phyloP scores from a whole-genome alignment of 208 protist genomes.

The Spongospora subterranea region DNA sequence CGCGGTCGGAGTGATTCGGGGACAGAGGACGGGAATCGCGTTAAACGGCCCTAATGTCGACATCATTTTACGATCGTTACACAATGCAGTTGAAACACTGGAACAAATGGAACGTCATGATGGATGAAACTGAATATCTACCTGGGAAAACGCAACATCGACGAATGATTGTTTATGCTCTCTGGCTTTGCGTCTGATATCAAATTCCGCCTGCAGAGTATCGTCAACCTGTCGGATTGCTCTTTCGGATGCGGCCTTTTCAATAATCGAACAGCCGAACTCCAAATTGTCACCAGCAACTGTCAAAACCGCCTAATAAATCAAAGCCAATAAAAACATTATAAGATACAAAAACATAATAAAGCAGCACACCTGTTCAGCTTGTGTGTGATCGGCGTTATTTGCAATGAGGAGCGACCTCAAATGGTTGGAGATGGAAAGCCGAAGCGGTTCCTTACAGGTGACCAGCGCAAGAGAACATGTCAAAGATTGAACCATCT shows the following conservation, averaged over 20 bases:
- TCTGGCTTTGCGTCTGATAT: conserved; percentile 59
- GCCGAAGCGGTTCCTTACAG: conserved; percentile 85
- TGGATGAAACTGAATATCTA: not conserved
- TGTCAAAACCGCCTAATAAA: conserved; percentile 61
- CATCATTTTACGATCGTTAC: not conserved
- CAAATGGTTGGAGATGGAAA: conserved; percentile 77
- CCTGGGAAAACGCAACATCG: conserved; percentile 54
- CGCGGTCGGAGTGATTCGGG: conserved; percentile 86
- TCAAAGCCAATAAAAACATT: not conserved
- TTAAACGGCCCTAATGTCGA: not conserved
- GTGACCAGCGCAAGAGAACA: conserved; percentile 85
- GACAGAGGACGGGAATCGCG: conserved; percentile 71
- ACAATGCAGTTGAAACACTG: too few relatives aligned
- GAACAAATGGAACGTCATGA: too few relatives aligned
- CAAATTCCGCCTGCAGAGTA: conserved; percentile 77
- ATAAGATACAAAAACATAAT: not conserved
- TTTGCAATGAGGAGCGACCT: conserved; percentile 68
- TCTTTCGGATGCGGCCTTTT: conserved; percentile 87
- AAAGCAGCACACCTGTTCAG: conserved; percentile 2
- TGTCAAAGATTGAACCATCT: conserved; percentile 88
- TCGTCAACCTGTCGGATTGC: conserved; percentile 84
- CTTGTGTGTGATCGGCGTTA: conserved; percentile 52
- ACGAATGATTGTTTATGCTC: conserved; percentile 56
- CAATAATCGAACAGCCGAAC: conserved; percentile 79
- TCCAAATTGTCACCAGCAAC: conserved; percentile 80